phyloP scores from a whole-genome alignment of 306 rosid species.

The Pueraria montana region DNA sequence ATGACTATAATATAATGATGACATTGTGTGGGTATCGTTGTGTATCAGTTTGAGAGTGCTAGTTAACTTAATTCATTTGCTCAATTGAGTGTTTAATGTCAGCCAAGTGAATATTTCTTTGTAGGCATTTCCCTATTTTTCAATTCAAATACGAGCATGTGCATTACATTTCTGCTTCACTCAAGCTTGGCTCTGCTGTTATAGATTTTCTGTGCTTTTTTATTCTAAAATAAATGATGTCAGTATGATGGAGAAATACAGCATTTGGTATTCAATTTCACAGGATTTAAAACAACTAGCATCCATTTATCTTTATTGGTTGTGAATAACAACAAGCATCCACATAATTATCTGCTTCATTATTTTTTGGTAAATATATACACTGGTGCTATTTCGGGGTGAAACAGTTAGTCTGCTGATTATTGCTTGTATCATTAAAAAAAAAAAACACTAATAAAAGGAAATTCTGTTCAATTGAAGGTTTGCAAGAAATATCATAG shows the following conservation, averaged over 20 bases:
- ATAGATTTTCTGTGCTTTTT: neutral
- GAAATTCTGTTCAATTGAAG: constrained; percentile 28
- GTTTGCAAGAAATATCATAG: constrained; percentile 12
- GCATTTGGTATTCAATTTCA: constrained; percentile 5
- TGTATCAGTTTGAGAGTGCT: neutral
- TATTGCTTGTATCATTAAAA: constrained; percentile 8
- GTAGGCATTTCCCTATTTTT: neutral
- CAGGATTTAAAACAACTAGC: constrained; percentile 15
- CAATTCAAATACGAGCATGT: neutral
- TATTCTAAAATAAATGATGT: neutral
- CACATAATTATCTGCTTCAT: neutral
- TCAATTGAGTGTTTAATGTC: neutral
- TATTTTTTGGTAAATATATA: constrained; percentile 1
- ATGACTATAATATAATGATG: neutral
- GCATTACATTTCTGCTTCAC: constrained; percentile 1
- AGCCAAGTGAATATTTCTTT: neutral
- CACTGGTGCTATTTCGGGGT: neutral
- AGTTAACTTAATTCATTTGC: neutral
- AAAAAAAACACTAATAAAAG: constrained; percentile 8
- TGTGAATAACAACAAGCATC: neutral
- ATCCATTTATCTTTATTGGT: neutral
- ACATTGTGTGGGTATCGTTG: constrained; percentile 7
- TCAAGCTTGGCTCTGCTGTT: neutral
- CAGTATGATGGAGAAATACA: neutral
- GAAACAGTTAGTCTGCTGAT: neutral